These are phyloP conservation scores for Xylaria castorea DNA, from an alignment of 495 filamentous ascomycete genomes.

Conservation along the genomic window DNA sequence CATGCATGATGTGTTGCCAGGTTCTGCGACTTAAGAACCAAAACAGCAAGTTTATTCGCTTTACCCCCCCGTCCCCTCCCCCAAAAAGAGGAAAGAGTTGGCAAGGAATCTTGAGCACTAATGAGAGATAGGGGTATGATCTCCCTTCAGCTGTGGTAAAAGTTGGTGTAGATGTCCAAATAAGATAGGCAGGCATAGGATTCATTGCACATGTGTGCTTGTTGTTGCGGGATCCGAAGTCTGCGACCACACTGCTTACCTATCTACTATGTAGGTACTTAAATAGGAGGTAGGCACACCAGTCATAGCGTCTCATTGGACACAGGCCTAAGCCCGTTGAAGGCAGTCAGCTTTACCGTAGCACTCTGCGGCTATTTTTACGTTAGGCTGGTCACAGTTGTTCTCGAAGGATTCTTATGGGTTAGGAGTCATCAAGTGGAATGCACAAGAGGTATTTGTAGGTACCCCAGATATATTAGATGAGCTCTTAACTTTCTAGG, in stretches of 20 bases:
- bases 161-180: not conserved
- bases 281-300: not conserved
- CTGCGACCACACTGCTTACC: not conserved
- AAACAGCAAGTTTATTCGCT: not conserved
- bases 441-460: not conserved
- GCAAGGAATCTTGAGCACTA: not conserved
- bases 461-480: not conserved
- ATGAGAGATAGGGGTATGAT: not conserved
- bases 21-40: too few relatives aligned
- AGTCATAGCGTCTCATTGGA: constrained; percentile 6
- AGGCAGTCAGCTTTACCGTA: constrained; percentile 3
- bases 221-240: constrained; percentile 12
- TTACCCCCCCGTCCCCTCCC: too few relatives aligned
- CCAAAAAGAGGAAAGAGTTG: not conserved
- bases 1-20: constrained; percentile 3
- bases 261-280: not conserved
- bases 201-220: not conserved
- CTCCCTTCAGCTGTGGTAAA: not conserved
- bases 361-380: constrained; percentile 21
- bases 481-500: not conserved
- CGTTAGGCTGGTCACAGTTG: constrained; percentile 8
- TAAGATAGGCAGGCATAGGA: not conserved
- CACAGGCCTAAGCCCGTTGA: not conserved
- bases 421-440: not conserved
- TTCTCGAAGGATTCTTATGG: constrained; percentile 24